phyloP scores from a whole-genome alignment of 306 rosid species.

The Cucurbita maxima region DNA sequence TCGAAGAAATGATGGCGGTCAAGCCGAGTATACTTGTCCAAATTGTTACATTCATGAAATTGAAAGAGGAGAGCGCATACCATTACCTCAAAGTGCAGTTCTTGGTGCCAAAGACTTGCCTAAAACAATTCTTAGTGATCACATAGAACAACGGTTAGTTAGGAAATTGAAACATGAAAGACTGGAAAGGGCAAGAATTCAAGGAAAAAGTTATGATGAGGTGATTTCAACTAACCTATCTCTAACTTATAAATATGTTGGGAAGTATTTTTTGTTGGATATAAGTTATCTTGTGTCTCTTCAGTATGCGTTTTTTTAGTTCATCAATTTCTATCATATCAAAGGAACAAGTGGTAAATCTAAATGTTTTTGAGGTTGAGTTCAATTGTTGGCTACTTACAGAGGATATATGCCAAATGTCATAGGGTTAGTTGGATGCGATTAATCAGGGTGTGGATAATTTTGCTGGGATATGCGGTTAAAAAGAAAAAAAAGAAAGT shows the following conservation, averaged over 20 bases:
- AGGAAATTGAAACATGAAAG: constrained; percentile 58
- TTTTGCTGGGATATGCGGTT: too few relatives aligned
- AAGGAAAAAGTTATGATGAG: constrained; percentile 81
- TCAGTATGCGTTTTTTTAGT: not conserved
- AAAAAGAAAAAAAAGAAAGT: too few relatives aligned
- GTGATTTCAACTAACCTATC: constrained; percentile 21
- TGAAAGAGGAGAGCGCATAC: constrained; percentile 88
- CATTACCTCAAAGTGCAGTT: constrained; percentile 93
- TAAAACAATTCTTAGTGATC: constrained; percentile 75
- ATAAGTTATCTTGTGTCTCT: not conserved
- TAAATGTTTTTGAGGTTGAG: not conserved
- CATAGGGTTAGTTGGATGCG: too few relatives aligned
- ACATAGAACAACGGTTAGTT: constrained; percentile 68
- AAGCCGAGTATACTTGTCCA: constrained; percentile 96
- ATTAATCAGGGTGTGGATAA: too few relatives aligned
- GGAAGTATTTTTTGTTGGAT: not conserved
- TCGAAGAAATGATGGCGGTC: constrained; percentile 90
- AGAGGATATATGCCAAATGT: not conserved
- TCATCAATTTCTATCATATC: not conserved
- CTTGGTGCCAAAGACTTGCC: constrained; percentile 98
- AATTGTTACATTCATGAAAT: constrained; percentile 77
- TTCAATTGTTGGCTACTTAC: not conserved
- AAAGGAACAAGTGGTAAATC: not conserved
- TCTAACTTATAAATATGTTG: not conserved
- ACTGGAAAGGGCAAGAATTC: constrained; percentile 73